Evolutionary conservation across 1,284 basidiomycete genomes (phyloP), one percentile per base, ranked within the genome.

Genomic region (Anthracocystis setariae): DNA sequence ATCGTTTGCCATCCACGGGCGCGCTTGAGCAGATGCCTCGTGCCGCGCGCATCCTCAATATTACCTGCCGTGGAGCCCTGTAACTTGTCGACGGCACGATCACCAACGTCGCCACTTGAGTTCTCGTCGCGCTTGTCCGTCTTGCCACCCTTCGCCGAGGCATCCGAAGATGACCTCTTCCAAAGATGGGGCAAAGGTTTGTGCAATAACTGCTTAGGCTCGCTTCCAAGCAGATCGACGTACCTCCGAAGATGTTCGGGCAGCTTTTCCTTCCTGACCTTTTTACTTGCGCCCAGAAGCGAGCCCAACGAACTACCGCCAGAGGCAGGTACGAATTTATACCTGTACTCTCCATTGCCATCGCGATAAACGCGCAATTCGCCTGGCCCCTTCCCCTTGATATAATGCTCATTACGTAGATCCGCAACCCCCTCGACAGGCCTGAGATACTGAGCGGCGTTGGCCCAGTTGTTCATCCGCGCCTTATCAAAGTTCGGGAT

Each of bases 401-500:
- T 10, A 21, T 23, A 8, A 20, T 42, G 21, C 21, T 21, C 18
- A 15, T 15, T 23, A 3, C 40, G 7, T 9, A 9, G 8, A 8
- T 7, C 40, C 3, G 9, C 8, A 23, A 7, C 9, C 20, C 20
- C 21, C 18, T 21, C 10, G 12, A 23, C 10, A 21, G 21, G 21
- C 8, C 9, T 21, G 40, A 42, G 40, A 23, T 42, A 23, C 17
- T 18, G 8, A 10, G 8, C 21, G 18, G 21, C 21, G 10, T 23
- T 8, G 12, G 17, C 29, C 46, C 29, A 35, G 21, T 46, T 35
- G 8, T 46, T 35, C 32, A 8, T 17, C 32, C 20, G 46, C 10
- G 21, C 46, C 17, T 46, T 35, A 10, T 46, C 29, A 18, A 35
- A 46, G 32, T 46, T 21, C 15, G 44, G 44, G 25, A 45, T 29